Conservation (phyloP, 768 basidiomycete genomes). For the Daedaleopsis sinensis region DNA sequence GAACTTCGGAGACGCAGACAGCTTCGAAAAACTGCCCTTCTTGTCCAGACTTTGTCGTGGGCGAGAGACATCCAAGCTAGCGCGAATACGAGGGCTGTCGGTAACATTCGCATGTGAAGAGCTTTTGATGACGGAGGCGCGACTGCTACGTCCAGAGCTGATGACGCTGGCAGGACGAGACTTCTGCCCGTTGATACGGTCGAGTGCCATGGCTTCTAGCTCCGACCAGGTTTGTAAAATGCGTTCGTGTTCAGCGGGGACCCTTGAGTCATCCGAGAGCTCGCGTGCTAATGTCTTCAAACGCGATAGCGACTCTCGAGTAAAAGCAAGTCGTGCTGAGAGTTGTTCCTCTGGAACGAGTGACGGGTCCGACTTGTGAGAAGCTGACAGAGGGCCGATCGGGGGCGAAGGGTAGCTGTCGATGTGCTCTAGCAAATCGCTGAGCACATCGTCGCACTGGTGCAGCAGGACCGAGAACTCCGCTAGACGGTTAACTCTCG, state of each 20-base stretch:
- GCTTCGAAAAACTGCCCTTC: constrained; percentile 43
- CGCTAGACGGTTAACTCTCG: constrained; percentile 56
- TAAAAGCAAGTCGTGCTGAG: constrained; percentile 63
- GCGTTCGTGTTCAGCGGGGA: constrained; percentile 60
- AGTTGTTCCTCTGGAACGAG: constrained; percentile 71
- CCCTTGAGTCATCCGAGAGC: constrained; percentile 63
- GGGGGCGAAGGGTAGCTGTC: constrained; percentile 79
- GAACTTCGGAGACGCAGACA: constrained; percentile 45
- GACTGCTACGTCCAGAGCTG: constrained; percentile 66
- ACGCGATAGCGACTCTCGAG: constrained; percentile 50
- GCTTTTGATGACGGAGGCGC: constrained; percentile 41
- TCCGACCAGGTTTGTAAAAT: constrained; percentile 81
- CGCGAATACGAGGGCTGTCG: constrained; percentile 9
- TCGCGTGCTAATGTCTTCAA: constrained; percentile 45
- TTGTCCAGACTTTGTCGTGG: constrained; percentile 19
- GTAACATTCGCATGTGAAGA: constrained; percentile 1
- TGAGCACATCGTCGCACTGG: constrained; percentile 73
- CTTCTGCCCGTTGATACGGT: constrained; percentile 60
- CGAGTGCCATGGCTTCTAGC: constrained; percentile 78
- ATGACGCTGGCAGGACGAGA: constrained; percentile 68
- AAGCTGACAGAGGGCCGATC: constrained; percentile 51
- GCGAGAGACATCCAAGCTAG: constrained; percentile 14
- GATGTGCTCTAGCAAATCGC: constrained; percentile 83
- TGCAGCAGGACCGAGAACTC: constrained; percentile 52
- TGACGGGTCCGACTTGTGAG: constrained; percentile 43